phyloP scores from a whole-genome alignment of 2,329 filamentous ascomycete species.

The Apiospora sp. region DNA sequence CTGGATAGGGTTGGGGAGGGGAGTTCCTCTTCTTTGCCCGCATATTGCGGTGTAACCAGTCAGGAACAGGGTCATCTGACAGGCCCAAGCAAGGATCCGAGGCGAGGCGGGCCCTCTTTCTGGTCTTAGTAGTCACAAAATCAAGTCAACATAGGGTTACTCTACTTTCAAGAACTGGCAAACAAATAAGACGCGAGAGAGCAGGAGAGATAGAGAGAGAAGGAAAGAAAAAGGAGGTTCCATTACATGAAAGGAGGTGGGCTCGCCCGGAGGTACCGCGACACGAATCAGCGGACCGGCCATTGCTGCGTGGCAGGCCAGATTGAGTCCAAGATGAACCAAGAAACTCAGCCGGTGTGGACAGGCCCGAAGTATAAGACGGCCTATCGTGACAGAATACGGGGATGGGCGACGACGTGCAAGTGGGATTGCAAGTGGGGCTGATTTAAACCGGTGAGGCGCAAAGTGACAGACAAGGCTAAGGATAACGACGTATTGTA shows the following conservation, averaged over 20 bases:
- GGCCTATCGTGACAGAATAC: constrained; percentile 13
- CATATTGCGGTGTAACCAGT: constrained; percentile 14
- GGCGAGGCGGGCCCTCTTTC: background rate
- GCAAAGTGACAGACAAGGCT: background rate
- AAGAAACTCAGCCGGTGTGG: constrained; percentile 7
- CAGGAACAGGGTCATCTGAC: constrained; percentile 7
- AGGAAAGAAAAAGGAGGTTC: background rate
- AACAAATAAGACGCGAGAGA: background rate
- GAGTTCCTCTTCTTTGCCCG: background rate
- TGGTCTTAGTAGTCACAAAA: background rate
- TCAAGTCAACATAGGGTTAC: background rate
- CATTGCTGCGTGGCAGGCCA: constrained; percentile 5
- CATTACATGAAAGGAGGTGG: constrained; percentile 2
- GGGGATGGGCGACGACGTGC: background rate
- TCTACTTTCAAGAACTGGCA: background rate
- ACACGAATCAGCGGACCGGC: constrained; percentile 5
- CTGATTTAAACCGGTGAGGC: background rate
- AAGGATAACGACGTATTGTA: background rate
- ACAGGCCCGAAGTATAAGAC: constrained; percentile 19
- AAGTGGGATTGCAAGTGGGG: constrained; percentile 16
- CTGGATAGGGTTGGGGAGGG: background rate
- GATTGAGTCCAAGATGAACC: background rate
- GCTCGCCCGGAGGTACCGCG: background rate
- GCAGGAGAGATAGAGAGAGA: background rate
- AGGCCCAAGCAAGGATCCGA: constrained; percentile 12